Percentiles rank a stretch among this genome's conserved stretches.
These are phyloP conservation scores for Ulota crispa DNA, from an alignment of 225 moss, liverwort and hornwort genomes.

Conservation along the genomic window DNA sequence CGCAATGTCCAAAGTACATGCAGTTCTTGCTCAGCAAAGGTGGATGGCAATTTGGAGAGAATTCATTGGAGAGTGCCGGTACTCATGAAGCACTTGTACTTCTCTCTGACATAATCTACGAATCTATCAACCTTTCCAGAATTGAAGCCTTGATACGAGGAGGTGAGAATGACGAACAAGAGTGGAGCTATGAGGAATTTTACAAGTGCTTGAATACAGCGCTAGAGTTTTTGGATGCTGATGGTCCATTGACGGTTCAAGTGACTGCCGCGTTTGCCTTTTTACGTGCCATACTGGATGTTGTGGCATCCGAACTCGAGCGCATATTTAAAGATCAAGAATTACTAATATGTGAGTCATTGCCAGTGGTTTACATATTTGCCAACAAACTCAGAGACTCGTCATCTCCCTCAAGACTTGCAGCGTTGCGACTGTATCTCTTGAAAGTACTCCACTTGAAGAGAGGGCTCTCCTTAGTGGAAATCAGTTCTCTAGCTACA, in stretches of 20 bases:
- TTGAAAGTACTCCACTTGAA: slow-evolving; percentile 57
- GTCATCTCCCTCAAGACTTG: slow-evolving; percentile 9
- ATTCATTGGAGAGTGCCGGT: background rate
- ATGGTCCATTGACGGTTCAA: slow-evolving; percentile 33
- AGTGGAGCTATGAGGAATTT: slow-evolving; percentile 38
- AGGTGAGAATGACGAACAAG: slow-evolving; percentile 22
- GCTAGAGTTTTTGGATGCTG: slow-evolving; percentile 33
- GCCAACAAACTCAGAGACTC: slow-evolving; percentile 16
- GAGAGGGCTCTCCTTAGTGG: slow-evolving; percentile 47
- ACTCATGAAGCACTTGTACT: slow-evolving; percentile 32
- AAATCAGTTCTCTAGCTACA: slow-evolving; percentile 38
- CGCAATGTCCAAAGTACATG: slow-evolving; percentile 43
- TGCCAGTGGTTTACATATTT: background rate
- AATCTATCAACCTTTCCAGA: slow-evolving; percentile 26
- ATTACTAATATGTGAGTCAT: background rate
- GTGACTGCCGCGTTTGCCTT: slow-evolving; percentile 41
- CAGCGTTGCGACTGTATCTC: slow-evolving; percentile 47
- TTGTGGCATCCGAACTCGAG: slow-evolving; percentile 42
- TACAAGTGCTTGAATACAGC: slow-evolving; percentile 31
- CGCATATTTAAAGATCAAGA: background rate
- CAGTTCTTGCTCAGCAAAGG: slow-evolving; percentile 32
- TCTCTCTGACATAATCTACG: slow-evolving; percentile 45
- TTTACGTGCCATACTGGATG: slow-evolving; percentile 40
- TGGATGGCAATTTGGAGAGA: slow-evolving; percentile 10
- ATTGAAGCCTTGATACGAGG: slow-evolving; percentile 27